A percentile compares a stretch with the other conserved stretches of the same genome.
Conservation (phyloP, 2,329 filamentous ascomycete genomes). For the Penicillium decumbens region DNA sequence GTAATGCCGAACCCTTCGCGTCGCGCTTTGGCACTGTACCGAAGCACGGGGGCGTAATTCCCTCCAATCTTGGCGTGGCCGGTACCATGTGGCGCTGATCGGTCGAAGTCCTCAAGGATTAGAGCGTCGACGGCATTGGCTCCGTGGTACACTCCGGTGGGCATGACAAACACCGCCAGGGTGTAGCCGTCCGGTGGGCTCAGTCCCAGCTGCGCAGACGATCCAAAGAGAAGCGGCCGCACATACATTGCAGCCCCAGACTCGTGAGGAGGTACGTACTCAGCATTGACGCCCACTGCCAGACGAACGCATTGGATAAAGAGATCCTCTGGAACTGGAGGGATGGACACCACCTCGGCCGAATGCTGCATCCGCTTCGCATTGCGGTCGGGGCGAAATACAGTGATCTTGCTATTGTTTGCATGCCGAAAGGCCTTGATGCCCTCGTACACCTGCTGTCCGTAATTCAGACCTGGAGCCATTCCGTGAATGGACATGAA, state of each 20-base stretch:
- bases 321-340: slow-evolving; percentile 67
- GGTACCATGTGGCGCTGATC: slow-evolving; percentile 83
- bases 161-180: slow-evolving; percentile 83
- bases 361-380: slow-evolving; percentile 80
- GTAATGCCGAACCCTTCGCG: slow-evolving; percentile 86
- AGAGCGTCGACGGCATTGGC: slow-evolving; percentile 79
- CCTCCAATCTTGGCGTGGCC: slow-evolving; percentile 92
- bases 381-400: slow-evolving; percentile 86
- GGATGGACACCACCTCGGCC: slow-evolving; percentile 76
- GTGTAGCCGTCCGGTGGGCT: slow-evolving; percentile 87
- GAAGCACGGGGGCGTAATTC: slow-evolving; percentile 89
- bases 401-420: slow-evolving; percentile 60
- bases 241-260: slow-evolving; percentile 92
- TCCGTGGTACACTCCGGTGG: slow-evolving; percentile 91
- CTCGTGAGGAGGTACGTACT: slow-evolving; percentile 81
- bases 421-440: slow-evolving; percentile 83
- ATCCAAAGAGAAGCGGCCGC: slow-evolving; percentile 82
- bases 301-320: slow-evolving; percentile 74
- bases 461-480: slow-evolving; percentile 93
- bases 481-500: slow-evolving; percentile 89
- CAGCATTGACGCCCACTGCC: slow-evolving; percentile 83
- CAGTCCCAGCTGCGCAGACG: slow-evolving; percentile 78
- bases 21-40: slow-evolving; percentile 77
- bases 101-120: slow-evolving; percentile 89
- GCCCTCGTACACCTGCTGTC: slow-evolving; percentile 97